Evolutionary conservation across 257 asterid species (phyloP), one percentile per base, ranked within the genome.

Genomic region (Leptodermis oblonga): DNA sequence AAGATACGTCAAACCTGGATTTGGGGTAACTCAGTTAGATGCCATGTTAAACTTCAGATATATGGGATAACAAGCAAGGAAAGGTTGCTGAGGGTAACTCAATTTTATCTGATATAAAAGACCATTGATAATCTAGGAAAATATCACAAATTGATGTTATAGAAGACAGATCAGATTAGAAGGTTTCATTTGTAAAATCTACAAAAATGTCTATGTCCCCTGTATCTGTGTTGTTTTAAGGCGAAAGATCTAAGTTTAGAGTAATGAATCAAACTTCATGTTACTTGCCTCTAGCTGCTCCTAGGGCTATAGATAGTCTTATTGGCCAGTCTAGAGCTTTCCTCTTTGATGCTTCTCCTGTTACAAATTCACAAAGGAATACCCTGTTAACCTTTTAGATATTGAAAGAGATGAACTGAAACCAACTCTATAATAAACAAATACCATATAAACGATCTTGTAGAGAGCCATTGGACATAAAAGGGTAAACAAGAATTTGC

Each of bases 401-500:
- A 61, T 48, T 68, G 23, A 49, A 36, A 43, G 36, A 70, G 60
- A 75, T 59, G 42, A 70, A 68, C 42, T 59, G 64, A 67, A 33
- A 34, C 42, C 66, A 25, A 69, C 69, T 66, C 28, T 23, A 55
- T 31, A 43, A 36, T 49, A 52, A 66, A 34, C 46, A 33, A n/a
- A 43, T 87, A 91, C 97, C 97, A 53, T 91, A 91, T 67, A 91
- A 85, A 71, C 96, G 92, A 78, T 91, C 97, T 71, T 91, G 97
- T 74, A 91, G 87, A 70, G 90, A 85, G 61, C 97, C 96, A 56
- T 91, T 91, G 18, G 97, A 91, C 97, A 91, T 91, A 81, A 85
- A 91, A 34, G 97, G 97, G 76, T 88, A 91, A 74, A 91, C 96
- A 65, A 88, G 97, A 71, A 87, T 91, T 70, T 91, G 95, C 54